Base-by-base conservation (phyloP, 2,329 filamentous ascomycete species). In the Westerdykella aurantiaca region DNA sequence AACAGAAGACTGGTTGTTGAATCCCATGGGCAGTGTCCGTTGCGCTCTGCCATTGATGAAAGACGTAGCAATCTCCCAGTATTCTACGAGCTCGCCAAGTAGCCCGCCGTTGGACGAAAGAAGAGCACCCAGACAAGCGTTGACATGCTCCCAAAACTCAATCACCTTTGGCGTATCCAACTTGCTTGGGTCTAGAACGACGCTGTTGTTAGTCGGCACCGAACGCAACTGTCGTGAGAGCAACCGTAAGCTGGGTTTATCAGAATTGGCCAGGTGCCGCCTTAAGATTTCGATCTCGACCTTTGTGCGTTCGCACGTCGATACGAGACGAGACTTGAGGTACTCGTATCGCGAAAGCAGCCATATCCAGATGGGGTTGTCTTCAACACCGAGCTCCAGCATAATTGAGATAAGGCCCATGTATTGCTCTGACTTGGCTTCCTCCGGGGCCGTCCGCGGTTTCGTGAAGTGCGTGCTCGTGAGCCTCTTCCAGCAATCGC, bases 361-460 rank as follows among this genome's bases (percentile, higher is more conserved):
- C 90, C 93, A 98, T 10, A 94, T 79, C 87, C 88, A 95, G 49
- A 98, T 95, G 1, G 93, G 93, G 57, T 95, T 98, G 47, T 97
- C 89, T 9, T 95, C 86, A 2, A 95, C 89, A 6, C 93, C 94
- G 16, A 98, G 74, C 66, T 98, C 91, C n/a, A 98, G 72, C 42
- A 98, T 75, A 31, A 96, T 75, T 17, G 82, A 78, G 43, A 98
- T 97, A 38, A 96, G 75, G 61, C 95, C 88, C 81, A 96, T 88
- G 58, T 96, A 86, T 63, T 95, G 88, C 60, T 91, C 88, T 5
- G 79, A 74, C 33, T 83, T 73, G 3, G 69, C 70, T 2, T 69
- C 67, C 64, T 77, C 76, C 40, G 61, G 69, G 40, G 64, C 55
- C 34, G 63, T 60, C 58, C 72, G 64, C 50, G 77, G 62, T 52